These are phyloP conservation scores for Megacollybia marginata DNA, from an alignment of 768 basidiomycete genomes.

Conservation along the genomic window DNA sequence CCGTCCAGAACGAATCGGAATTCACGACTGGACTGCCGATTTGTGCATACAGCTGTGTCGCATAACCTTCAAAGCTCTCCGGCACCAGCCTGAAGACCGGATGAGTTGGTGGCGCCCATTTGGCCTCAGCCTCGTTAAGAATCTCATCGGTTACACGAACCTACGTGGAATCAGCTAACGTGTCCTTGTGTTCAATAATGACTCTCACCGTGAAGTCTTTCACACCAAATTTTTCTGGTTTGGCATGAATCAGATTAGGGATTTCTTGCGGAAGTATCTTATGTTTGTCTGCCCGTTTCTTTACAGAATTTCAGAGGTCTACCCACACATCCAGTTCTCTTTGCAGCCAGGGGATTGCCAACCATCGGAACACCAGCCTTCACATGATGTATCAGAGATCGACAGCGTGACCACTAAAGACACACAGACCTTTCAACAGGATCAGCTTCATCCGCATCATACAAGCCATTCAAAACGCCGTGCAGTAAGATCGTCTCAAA, in stretches of 20 bases:
- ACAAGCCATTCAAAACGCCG: conserved; percentile 21
- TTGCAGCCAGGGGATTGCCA: conserved; percentile 30
- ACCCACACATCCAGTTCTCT: conserved; percentile 22
- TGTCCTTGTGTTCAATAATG: neutral
- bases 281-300: conserved; percentile 15
- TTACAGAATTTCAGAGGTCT: conserved; percentile 10
- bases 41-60: neutral
- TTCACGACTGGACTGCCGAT: conserved; percentile 1
- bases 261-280: conserved; percentile 29
- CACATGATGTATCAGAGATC: neutral
- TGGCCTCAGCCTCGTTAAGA: conserved; percentile 1
- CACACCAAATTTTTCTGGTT: conserved; percentile 16
- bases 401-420: neutral
- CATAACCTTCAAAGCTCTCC: neutral
- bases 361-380: conserved; percentile 25
- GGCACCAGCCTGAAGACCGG: conserved; percentile 4
- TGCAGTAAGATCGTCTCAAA: conserved; percentile 28
- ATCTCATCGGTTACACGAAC: neutral
- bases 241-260: conserved; percentile 19
- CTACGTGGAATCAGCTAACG: neutral
- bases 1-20: conserved; percentile 1
- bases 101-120: conserved; percentile 4
- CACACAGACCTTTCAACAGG: neutral
- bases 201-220: conserved; percentile 24
- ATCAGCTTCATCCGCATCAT: conserved; percentile 14